Evolutionary conservation across 2,329 filamentous ascomycete genomes (phyloP).

Genomic region (Neobulgaria alba): DNA sequence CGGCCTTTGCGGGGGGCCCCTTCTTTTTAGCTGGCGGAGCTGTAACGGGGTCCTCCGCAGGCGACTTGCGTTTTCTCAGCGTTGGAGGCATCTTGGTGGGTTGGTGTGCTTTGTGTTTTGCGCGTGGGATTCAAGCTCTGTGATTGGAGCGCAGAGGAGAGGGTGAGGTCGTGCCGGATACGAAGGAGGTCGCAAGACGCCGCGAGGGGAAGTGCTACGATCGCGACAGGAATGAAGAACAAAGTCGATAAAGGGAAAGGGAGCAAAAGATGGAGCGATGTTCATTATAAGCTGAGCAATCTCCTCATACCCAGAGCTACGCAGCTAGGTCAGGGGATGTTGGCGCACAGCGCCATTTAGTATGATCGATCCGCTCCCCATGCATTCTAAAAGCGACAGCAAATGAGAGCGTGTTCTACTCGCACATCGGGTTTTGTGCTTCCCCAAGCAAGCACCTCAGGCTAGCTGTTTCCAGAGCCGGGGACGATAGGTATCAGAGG

Average conservation of each 20-base stretch:
- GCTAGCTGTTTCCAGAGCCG: too few relatives aligned
- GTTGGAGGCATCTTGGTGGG: conserved; percentile 42
- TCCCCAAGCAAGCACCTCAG: too few relatives aligned
- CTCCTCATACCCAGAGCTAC: conserved; percentile 18
- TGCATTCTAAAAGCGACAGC: conserved; percentile 8
- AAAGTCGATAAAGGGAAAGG: conserved; percentile 2
- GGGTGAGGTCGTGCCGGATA: not conserved
- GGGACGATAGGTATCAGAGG: too few relatives aligned
- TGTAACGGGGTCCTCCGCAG: conserved; percentile 35
- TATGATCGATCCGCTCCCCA: conserved; percentile 9
- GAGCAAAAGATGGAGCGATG: conserved; percentile 13
- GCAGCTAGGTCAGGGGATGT: conserved; percentile 16
- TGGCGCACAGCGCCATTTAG: conserved; percentile 4
- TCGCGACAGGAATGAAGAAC: not conserved
- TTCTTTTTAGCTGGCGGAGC: conserved; percentile 40
- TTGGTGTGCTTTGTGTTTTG: not conserved
- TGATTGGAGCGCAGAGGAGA: not conserved
- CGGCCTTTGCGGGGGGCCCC: conserved; percentile 27
- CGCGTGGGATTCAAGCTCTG: too few relatives aligned
- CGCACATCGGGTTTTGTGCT: too few relatives aligned
- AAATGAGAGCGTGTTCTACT: conserved; percentile 19
- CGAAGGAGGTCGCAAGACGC: not conserved
- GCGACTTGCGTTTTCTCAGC: conserved; percentile 54
- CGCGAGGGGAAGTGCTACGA: not conserved
- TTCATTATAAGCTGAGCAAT: conserved; percentile 25